Evolutionary conservation across 306 rosid species (phyloP), one percentile per base, ranked within the genome.

Genomic region (Corylus americana): DNA sequence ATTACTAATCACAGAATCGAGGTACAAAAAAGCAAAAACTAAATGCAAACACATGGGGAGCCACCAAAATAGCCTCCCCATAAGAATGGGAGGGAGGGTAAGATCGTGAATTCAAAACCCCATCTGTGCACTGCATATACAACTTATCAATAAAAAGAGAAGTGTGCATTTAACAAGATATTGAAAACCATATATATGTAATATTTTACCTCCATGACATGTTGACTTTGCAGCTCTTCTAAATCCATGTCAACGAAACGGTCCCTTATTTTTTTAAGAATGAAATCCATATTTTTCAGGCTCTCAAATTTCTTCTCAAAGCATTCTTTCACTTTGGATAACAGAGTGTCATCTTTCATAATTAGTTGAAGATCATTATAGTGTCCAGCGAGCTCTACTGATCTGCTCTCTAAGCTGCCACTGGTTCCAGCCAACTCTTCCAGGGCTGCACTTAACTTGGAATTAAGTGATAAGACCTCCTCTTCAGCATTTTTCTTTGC

Each of bases 341-440:
- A 83, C 73, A 90, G 77, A 68, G 82, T 83, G 45, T 86, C 77
- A 66, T 93, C 98, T 74, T 83, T 89, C 93, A 91, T 67, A 82
- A 90, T 86, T 74, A 73, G 77, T 77, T 70, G 90, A 89, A 96
- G 96, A 93, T 90, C 90, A 81, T 82, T 78, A 70, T 91, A 83
- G 81, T 87, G 77, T 67, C 87, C 89, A 66, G 82, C 63, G 45
- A 91, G 89, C 82, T 91, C 92, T 27, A 77, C 49, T 76, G 92
- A 88, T 84, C 85, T 88, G 85, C 74, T 93, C 70, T 87, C 85
- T 77, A 86, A 80, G 85, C 83, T 81, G 76, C 92, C 90, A 76
- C 75, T 88, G 66, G 86, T 87, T 80, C 94, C 89, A 71, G 93
- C 83, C 79, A 90, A 87, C 85, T 93, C 96, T 11, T 89, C 94